A percentile compares a stretch with the other conserved stretches of the same genome.
Conservation (phyloP, 106 monocot species). For the Acorus calamus region DNA sequence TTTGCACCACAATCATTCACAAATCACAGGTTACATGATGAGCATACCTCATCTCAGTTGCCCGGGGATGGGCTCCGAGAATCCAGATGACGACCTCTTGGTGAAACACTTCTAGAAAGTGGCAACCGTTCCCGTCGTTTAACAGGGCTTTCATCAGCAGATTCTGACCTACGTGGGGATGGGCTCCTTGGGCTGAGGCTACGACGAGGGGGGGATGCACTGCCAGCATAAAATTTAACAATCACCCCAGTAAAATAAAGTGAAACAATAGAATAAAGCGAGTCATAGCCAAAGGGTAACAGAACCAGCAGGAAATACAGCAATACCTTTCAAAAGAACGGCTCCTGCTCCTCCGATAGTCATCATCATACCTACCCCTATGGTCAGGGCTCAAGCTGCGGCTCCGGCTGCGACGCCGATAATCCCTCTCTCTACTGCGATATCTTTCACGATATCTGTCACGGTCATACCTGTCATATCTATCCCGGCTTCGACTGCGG, state of each 20-base stretch:
- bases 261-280: neutral
- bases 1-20: too few species aligned
- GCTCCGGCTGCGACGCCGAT: constrained; percentile 22
- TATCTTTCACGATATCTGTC: too few species aligned
- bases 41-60: constrained; percentile 13
- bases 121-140: neutral
- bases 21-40: too few species aligned
- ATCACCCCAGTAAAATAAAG: neutral
- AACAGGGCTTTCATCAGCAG: constrained; percentile 7
- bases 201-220: constrained; percentile 20
- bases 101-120: constrained; percentile 16
- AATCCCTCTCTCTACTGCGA: constrained; percentile 10
- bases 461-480: constrained; percentile 3
- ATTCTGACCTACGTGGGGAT: constrained; percentile 11
- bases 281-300: neutral
- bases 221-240: neutral
- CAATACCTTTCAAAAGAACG: constrained; percentile 20
- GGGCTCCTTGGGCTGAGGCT: constrained; percentile 19
- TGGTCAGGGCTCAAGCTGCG: constrained; percentile 20
- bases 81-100: neutral
- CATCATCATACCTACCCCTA: constrained; percentile 11
- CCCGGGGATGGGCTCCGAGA: constrained; percentile 5
- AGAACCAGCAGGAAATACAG: neutral
- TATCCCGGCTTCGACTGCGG: constrained; percentile 18
- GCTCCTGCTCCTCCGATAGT: constrained; percentile 14